A percentile compares a stretch with the other conserved stretches of the same genome.
Evolutionary conservation across 1,284 basidiomycete species (phyloP).

Genomic region (Schizophyllum amplum): DNA sequence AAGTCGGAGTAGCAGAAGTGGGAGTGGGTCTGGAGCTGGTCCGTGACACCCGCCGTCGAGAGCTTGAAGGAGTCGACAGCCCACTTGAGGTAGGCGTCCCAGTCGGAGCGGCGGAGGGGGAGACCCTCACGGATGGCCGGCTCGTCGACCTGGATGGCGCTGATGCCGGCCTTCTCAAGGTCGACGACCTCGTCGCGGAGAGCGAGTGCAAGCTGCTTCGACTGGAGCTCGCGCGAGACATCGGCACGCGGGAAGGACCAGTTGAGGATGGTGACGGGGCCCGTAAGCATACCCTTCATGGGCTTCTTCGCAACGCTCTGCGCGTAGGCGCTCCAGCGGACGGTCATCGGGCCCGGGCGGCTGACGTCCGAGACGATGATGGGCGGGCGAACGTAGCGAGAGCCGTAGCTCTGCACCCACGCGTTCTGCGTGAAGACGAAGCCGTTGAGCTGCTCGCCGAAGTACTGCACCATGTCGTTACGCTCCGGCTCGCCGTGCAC

Average conservation of each 20-base stretch:
- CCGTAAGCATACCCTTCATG: slow-evolving; percentile 99
- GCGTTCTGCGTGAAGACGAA: slow-evolving; percentile 98
- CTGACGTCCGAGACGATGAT: slow-evolving; percentile 99
- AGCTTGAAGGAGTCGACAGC: slow-evolving; percentile 98
- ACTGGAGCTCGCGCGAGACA: slow-evolving; percentile 93
- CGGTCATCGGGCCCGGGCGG: slow-evolving; percentile 91
- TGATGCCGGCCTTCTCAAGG: slow-evolving; percentile 96
- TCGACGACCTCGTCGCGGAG: slow-evolving; percentile 98
- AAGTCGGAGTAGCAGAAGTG: slow-evolving; percentile 99
- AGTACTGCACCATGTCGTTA: slow-evolving; percentile 99
- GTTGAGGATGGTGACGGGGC: slow-evolving; percentile 96
- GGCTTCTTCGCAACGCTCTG: slow-evolving; percentile 91
- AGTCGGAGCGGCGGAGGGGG: slow-evolving; percentile 89
- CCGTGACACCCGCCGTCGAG: slow-evolving; percentile 87
- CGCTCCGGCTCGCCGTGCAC: slow-evolving; percentile 99
- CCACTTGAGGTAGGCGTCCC: slow-evolving; percentile 94
- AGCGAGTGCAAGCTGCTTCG: slow-evolving; percentile 96
- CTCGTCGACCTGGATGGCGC: slow-evolving; percentile 99
- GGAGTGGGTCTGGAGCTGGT: slow-evolving; percentile 92
- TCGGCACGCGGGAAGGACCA: slow-evolving; percentile 99
- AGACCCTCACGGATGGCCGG: slow-evolving; percentile 99
- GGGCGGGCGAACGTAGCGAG: slow-evolving; percentile 96
- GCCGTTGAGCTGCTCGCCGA: slow-evolving; percentile 93
- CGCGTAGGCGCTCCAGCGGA: slow-evolving; percentile 95
- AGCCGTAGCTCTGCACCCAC: slow-evolving; percentile 99